Base-by-base conservation (phyloP, 2,329 filamentous ascomycete genomes). In the Botrytis squamosa region DNA sequence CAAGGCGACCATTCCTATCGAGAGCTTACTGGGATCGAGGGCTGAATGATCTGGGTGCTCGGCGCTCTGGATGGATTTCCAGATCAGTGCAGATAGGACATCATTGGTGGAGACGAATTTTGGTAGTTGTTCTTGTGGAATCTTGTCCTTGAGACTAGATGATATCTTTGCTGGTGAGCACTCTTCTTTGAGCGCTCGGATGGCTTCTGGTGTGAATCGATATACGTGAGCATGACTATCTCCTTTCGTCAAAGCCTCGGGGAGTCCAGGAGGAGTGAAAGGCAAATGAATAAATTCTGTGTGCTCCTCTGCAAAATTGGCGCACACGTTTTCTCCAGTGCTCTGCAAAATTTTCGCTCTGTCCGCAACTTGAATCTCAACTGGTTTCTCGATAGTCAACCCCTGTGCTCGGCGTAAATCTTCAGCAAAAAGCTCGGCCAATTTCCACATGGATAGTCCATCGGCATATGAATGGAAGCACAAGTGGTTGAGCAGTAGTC, bases 21-120 rank as follows among this genome's bases (percentile, higher is more conserved):
- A 70, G 18, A 38, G 33, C 14, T 70, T 70, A 42, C 52, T 60
- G 25, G 52, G 67, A 25, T 70, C 67, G n/a, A 57, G 10, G 52
- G 22, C 52, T 60, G 52, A 59, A 70, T 70, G 49, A 55, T 70
- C 67, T 9, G 36, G 16, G 38, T 70, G 67, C 16, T 70, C 49
- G 25, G 52, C 67, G 10, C 38, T 44, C 38, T 57, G 46, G 8
- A 70, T 59, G 67, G 67, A 57, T 59, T 59, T 55, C 67, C 67
- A 70, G n/a, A 70, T 38, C n/a, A 70, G 16, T 42, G 67, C 67
- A 59, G 52, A 70, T 55, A 70, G 36, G 22, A 40, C 67, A 8
- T 70, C 67, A n/a, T 55, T 70, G 25, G 67, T 70, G 36, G 67
- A 70, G n/a, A 70, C 55, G 16, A 55, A 70, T 70, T 33, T 59